Evolutionary conservation across 148 eudicot genomes (phyloP).

Genomic region (Vaccinium corymbosum): DNA sequence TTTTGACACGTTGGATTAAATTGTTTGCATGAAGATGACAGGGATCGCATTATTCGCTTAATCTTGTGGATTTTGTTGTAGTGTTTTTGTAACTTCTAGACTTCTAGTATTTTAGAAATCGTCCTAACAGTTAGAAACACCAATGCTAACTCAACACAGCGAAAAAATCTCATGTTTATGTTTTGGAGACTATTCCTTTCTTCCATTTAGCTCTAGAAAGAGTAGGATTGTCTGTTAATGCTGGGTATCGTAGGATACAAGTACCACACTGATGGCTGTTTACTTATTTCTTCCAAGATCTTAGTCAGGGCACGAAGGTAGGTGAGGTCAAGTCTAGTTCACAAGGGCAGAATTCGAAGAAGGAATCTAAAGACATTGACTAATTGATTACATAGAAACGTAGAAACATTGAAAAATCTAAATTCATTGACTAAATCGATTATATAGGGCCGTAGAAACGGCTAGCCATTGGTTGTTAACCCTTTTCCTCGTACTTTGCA

Average conservation of each 20-base stretch:
- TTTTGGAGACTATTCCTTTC: not conserved
- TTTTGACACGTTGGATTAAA: not conserved
- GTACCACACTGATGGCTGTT: not conserved
- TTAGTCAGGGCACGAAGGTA: not conserved
- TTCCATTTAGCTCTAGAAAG: not conserved
- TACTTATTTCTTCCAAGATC: not conserved
- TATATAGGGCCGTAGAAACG: too few relatives aligned
- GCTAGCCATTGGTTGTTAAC: too few relatives aligned
- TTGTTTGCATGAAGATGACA: not conserved
- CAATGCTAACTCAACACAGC: not conserved
- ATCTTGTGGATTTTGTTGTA: not conserved
- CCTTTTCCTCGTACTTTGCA: too few relatives aligned
- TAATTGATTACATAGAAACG: not conserved
- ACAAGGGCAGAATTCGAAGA: not conserved
- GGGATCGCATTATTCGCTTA: not conserved
- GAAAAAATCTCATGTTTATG: not conserved
- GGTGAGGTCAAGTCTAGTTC: not conserved
- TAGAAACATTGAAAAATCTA: too few relatives aligned
- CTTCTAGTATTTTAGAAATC: not conserved
- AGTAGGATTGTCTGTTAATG: not conserved
- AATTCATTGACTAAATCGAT: too few relatives aligned
- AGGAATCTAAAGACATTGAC: not conserved
- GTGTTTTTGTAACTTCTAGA: not conserved
- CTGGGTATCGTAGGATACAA: too few relatives aligned
- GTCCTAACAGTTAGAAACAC: not conserved